Base-by-base conservation (phyloP, 495 filamentous ascomycete species). In the Penicillium daleae region DNA sequence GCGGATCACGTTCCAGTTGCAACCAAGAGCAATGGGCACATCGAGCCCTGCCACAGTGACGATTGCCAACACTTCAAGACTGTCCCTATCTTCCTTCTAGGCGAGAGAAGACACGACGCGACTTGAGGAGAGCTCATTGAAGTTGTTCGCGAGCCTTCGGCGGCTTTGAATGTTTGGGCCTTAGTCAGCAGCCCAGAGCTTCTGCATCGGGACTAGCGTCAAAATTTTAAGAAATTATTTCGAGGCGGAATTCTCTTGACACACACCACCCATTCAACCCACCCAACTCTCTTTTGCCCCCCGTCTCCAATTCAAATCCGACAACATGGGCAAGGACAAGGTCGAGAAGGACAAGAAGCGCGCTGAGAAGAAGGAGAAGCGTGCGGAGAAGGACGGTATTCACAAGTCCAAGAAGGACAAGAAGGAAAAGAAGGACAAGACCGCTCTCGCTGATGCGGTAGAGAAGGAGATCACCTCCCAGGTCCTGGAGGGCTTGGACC, bases 291-390 rank as follows among this genome's bases (percentile, higher is more conserved):
- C 68, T 54, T 46, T 60, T 60, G 52, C 52, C 48, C 51, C 57
- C 60, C 63, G 50, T 58, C 27, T 66, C 66, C 62, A 24, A 60
- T 33, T 62, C 49, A 60, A 22, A 67, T 62, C 65, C 67, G 61
- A 65, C 70, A 79, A 60, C 61, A 84, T 85, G 83, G 80, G 74
- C 58, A 85, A 85, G 73, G 83, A 85, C 66, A 82, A 78, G 69
- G 68, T 74, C 63, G 79, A 89, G 68, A 90, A 89, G 79, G 84
- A 87, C 73, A 82, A 88, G 62, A 90, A 89, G 80, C 89, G 89
- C 80, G 79, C 83, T 52, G 86, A 89, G 81, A 92, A 92, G 84
- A 90, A 92, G 80, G 88, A 91, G 78, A 90, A 90, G 80, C 87
- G 86, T 63, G 79, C 87, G 71, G 89, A 92, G 64, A 89, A 83